Conservation (phyloP, 2,329 filamentous ascomycete genomes). For the Cordyceps tenuipes region DNA sequence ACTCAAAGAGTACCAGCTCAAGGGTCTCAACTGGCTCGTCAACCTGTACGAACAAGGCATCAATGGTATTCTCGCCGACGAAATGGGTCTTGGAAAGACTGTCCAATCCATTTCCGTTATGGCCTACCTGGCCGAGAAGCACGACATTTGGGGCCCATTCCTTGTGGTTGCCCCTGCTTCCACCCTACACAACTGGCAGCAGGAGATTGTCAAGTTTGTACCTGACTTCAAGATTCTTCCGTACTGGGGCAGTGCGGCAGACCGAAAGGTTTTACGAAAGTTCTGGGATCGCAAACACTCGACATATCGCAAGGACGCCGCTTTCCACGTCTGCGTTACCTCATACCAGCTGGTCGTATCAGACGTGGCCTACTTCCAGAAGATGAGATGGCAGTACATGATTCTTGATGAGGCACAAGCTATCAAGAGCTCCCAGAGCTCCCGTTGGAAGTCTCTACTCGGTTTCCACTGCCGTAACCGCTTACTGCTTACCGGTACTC, state of each 20-base stretch:
- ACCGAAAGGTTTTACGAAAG: conserved; percentile 92
- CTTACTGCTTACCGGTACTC: conserved; percentile 87
- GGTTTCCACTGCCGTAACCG: conserved; percentile 94
- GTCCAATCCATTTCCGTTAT: conserved; percentile 99
- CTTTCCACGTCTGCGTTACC: conserved; percentile 93
- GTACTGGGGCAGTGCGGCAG: conserved; percentile 92
- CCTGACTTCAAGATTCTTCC: conserved; percentile 90
- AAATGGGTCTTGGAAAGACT: conserved; percentile 99
- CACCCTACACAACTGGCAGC: conserved; percentile 98
- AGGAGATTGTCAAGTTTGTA: conserved; percentile 93
- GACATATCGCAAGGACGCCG: conserved; percentile 85
- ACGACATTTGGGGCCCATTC: conserved; percentile 98
- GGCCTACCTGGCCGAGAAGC: conserved; percentile 93
- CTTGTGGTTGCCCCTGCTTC: conserved; percentile 93
- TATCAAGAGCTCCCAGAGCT: conserved; percentile 96
- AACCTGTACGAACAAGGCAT: conserved; percentile 99
- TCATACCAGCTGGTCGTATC: conserved; percentile 96
- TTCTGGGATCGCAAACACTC: conserved; percentile 99
- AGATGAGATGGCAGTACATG: conserved; percentile 99
- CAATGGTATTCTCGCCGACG: conserved; percentile 96
- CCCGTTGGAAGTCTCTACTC: conserved; percentile 90
- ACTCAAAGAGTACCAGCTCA: conserved; percentile 97
- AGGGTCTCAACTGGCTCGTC: conserved; percentile 98
- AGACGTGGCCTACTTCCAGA: conserved; percentile 95
- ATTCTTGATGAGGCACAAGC: conserved; percentile 97